These are phyloP conservation scores for Galerina marginata DNA, from an alignment of 768 basidiomycete genomes.

Conservation along the genomic window DNA sequence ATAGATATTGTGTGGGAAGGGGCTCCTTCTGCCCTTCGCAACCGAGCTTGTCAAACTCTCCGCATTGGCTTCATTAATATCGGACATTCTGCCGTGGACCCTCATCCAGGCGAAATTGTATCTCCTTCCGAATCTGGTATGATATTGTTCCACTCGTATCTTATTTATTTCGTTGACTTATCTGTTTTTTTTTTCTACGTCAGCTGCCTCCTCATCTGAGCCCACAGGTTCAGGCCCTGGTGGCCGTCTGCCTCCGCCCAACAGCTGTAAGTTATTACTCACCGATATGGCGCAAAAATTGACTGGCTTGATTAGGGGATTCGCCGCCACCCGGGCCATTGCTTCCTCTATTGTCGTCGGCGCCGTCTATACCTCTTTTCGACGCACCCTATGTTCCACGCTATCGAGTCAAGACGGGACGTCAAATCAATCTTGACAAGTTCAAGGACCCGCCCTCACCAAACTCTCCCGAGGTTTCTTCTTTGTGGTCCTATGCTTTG, in stretches of 20 bases:
- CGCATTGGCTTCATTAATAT: not conserved
- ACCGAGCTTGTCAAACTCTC: conserved; percentile 11
- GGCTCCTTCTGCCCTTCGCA: not conserved
- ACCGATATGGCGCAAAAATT: too few species aligned
- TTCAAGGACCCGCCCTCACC: not conserved
- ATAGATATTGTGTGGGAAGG: not conserved
- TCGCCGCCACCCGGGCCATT: too few species aligned
- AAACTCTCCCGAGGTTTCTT: not conserved
- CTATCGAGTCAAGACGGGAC: not conserved
- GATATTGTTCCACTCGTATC: not conserved
- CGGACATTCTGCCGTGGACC: not conserved
- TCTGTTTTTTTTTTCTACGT: too few species aligned
- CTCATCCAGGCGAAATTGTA: not conserved
- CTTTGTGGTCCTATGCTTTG: not conserved
- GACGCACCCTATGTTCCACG: not conserved
- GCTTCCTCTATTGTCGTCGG: not conserved
- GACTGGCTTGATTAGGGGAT: too few species aligned
- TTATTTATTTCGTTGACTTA: not conserved
- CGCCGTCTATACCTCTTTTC: not conserved
- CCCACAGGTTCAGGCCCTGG: too few species aligned
- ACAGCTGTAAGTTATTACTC: too few species aligned
- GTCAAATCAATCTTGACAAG: not conserved
- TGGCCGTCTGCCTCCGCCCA: too few species aligned
- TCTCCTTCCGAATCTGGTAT: not conserved
- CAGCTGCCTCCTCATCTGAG: too few species aligned